Conservation (phyloP, 495 filamentous ascomycete genomes). For the Chaetomidium leptoderma region DNA sequence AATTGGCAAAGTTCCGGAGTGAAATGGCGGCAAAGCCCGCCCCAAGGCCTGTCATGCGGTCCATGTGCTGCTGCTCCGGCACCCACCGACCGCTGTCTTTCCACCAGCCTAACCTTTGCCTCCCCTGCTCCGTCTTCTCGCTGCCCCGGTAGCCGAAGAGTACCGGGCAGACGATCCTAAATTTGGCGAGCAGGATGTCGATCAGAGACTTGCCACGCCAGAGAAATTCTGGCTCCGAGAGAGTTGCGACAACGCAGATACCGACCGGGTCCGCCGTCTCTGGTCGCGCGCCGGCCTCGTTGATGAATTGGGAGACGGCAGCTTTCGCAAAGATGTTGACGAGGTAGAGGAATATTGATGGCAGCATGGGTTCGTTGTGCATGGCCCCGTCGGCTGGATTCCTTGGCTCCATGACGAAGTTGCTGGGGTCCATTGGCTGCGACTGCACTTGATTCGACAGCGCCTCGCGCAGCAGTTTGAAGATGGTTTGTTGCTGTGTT, state of each 20-base stretch:
- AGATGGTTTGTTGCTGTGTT: conserved; percentile 37
- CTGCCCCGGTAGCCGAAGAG: conserved; percentile 78
- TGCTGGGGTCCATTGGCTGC: conserved; percentile 60
- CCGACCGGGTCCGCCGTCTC: conserved; percentile 79
- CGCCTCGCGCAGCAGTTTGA: conserved; percentile 46
- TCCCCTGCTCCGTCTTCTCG: conserved; percentile 68
- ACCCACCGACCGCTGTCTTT: conserved; percentile 56
- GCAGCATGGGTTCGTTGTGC: conserved; percentile 51
- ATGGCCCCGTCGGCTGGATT: conserved; percentile 48
- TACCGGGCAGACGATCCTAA: conserved; percentile 73
- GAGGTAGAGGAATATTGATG: conserved; percentile 73
- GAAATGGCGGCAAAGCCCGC: conserved; percentile 78
- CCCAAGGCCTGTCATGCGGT: conserved; percentile 79
- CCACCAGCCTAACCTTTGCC: conserved; percentile 70
- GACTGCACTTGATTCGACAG: conserved; percentile 44
- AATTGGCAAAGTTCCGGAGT: conserved; percentile 72
- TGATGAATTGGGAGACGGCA: conserved; percentile 67
- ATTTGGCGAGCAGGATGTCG: conserved; percentile 86
- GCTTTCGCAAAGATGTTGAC: conserved; percentile 80
- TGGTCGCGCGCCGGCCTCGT: conserved; percentile 65
- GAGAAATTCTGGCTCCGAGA: conserved; percentile 60
- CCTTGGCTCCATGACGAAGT: conserved; percentile 59
- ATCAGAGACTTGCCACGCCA: conserved; percentile 70
- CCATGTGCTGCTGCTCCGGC: conserved; percentile 62
- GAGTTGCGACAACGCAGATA: conserved; percentile 66